phyloP scores from a whole-genome alignment of 805 yeast genomes.

The Metschnikowia santaceciliae region DNA sequence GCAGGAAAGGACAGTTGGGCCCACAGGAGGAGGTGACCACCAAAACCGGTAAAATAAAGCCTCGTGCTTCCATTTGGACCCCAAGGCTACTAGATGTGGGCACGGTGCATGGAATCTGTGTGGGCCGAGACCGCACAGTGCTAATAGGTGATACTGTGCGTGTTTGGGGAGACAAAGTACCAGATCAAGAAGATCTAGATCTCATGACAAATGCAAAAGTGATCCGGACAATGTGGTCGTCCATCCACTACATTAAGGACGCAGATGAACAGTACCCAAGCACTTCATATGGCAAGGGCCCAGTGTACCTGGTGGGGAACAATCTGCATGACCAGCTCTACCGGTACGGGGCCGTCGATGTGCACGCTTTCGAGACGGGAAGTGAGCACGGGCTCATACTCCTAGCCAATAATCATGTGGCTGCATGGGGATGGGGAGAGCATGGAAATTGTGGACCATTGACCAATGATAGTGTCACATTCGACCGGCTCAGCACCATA shows the following conservation, averaged over 20 bases:
- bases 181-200: constrained; percentile 17
- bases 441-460: constrained; percentile 86
- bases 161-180: constrained; percentile 10
- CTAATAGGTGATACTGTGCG: constrained; percentile 20
- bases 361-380: constrained; percentile 49
- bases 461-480: constrained; percentile 28
- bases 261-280: not conserved
- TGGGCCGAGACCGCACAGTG: constrained; percentile 62
- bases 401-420: constrained; percentile 32
- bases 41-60: constrained; percentile 10
- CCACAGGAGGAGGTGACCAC: not conserved
- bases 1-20: constrained; percentile 57
- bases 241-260: constrained; percentile 45
- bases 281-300: not conserved
- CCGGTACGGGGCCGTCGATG: constrained; percentile 20
- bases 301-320: constrained; percentile 60
- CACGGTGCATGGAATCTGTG: constrained; percentile 17
- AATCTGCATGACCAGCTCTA: constrained; percentile 68
- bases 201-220: constrained; percentile 11
- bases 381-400: constrained; percentile 79
- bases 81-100: constrained; percentile 22
- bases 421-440: constrained; percentile 98
- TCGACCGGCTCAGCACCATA: constrained; percentile 32
- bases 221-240: constrained; percentile 72
- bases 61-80: constrained; percentile 18